Base-by-base conservation (phyloP, 2,329 filamentous ascomycete genomes). In the Apiospora marii region DNA sequence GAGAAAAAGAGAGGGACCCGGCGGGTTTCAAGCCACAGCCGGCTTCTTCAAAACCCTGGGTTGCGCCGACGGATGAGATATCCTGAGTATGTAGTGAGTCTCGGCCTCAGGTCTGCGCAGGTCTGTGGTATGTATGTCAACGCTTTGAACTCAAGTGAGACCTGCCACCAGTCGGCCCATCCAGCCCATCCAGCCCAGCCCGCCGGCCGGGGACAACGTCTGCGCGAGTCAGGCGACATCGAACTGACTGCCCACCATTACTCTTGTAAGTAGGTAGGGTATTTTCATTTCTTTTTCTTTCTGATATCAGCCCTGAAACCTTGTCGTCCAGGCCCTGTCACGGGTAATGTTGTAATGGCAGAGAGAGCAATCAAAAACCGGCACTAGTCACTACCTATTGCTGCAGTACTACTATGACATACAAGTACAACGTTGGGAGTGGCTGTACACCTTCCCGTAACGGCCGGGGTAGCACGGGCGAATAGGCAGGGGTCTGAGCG, bases 381-480 rank as follows among this genome's bases (percentile, higher is more conserved):
- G 48, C n/a, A 48, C 46, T n/a, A 48, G 44, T 46, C 43, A 46
- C 43, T 4, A 19, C 43, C 2, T 10, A 14, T 19, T 43, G 41
- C 41, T 43, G 14, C 41, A 30, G 27, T 43, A 46, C 19, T 43
- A 46, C 19, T 10, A n/a, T 30, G 27, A 37, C 8, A 10, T 10
- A 37, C 37, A 37, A 51, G 13, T 27, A 51, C 48, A n/a, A 24
- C 48, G 16, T 7, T 22, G 30, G 53, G 8, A 37, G 53, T 64
- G 53, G 53, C 53, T 64, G 53, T 64, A 64, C 58, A 41, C 34
- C 19, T n/a, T 64, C 58, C 19, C 22, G 58, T 37, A 64, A 64
- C 58, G 34, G 22, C 58, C 22, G 30, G 19, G 34, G 58, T 64
- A 37, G 58, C 58, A 64, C 58, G 22, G 58, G 19, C 6, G 22